Base-by-base conservation (phyloP, 352 stramenopile species). In the Pythium volutum region DNA sequence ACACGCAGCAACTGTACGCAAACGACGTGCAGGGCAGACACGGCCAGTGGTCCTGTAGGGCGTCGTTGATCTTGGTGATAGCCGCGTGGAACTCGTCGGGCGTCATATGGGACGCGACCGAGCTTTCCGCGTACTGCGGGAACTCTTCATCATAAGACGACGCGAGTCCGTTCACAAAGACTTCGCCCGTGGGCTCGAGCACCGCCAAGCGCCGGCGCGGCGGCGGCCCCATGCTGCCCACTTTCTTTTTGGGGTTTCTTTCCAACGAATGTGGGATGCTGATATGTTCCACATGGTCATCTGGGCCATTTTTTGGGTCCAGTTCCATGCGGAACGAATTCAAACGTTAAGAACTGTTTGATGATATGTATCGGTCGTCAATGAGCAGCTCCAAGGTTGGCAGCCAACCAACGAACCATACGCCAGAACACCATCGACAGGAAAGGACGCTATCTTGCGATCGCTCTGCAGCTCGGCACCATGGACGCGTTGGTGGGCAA, bases 11-110 rank as follows among this genome's bases (percentile, higher is more conserved):
- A 29, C 81, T 81, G 66, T 91, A 93, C 15, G 75, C 81, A 33
- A 93, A 90, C 8, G 83, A 74, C 56, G 81, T 88, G 70, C 78
- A 91, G 7, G 86, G 86, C 57, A 95, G 42, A 65, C 86, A 95
- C 15, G 86, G 86, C 86, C 86, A 95, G 62, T 92, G 81, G 66
- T 95, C 86, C 55, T 79, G 46, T 23, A 95, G 69, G 33, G 86
- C 86, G 64, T 92, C 81, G 63, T 95, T 95, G 64, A 95, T 84
- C 59, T 82, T 87, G 42, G 57, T 67, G 39, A 93, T 62, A 23
- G 74, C 82, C 46, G 73, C 64, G 25, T 73, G 56, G 62, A 93
- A 95, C 39, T 95, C 86, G 20, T 84, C 78, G 27, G 46, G 55
- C 14, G 79, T 77, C 75, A 95, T 79, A 55, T 82, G 58, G 47